Conservation (phyloP, 331 rosid species). For the Dryas integrifolia region DNA sequence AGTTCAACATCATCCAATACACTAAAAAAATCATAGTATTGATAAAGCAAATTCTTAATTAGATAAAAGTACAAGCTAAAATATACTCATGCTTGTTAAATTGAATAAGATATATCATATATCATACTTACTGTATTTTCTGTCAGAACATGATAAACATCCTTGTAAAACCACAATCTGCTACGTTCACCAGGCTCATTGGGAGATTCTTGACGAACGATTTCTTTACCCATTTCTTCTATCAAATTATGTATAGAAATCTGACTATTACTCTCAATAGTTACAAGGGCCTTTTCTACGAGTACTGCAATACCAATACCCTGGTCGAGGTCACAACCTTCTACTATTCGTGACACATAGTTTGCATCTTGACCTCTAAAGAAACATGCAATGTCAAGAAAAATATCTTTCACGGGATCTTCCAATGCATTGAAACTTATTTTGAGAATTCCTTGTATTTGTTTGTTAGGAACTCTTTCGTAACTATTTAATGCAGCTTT, state of each 20-base stretch:
- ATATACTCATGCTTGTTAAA: too few relatives aligned
- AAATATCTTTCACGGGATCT: background rate
- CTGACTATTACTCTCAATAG: too few relatives aligned
- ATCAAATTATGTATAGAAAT: constrained; percentile 3
- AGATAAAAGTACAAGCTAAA: too few relatives aligned
- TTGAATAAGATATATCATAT: background rate
- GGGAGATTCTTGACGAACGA: background rate
- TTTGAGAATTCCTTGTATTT: background rate
- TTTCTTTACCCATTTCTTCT: constrained; percentile 19
- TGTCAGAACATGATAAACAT: background rate
- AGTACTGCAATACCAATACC: background rate
- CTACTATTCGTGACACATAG: background rate
- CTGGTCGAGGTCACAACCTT: background rate
- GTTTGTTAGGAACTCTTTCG: background rate
- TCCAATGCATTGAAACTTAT: background rate
- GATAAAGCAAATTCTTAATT: too few relatives aligned
- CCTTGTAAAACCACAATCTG: background rate
- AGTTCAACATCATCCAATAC: too few relatives aligned
- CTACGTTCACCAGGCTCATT: background rate
- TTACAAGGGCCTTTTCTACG: background rate
- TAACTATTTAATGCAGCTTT: background rate
- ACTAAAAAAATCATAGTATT: too few relatives aligned
- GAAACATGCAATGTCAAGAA: constrained; percentile 1
- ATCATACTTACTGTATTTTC: background rate
- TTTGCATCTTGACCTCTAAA: background rate